Evolutionary conservation across 2,329 filamentous ascomycete species (phyloP), one percentile per base, ranked within the genome.

Genomic region (Incumbomyces lentus): DNA sequence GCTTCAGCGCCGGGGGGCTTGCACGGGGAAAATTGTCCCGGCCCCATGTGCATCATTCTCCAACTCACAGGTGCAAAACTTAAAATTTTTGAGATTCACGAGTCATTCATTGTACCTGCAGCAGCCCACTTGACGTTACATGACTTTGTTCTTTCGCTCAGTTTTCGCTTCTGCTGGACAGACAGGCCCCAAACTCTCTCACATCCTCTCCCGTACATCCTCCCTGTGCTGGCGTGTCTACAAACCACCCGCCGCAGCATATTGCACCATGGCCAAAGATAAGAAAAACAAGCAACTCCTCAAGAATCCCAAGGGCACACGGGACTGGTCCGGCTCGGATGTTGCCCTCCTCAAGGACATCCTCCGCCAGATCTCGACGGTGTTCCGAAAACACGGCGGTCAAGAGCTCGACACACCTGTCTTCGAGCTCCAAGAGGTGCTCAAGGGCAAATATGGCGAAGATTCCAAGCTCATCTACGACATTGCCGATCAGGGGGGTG

Each of bases 391-490:
- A 59, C 84, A 90, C 70, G 86, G 84, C 62, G 86, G 76, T 52
- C 81, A 84, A 50, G 81, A 83, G 51, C 80, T 92, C 54, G 85
- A 89, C 66, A 92, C 85, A 41, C 78, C 77, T 35, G 86, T 92
- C 50, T 94, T 94, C 62, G 87, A 94, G 66, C 73, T 92, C 52
- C 83, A 82, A 62, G 86, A 93, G 58, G 90, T 93, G 53, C 75
- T 94, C 33, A 76, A 86, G 16, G 87, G 86, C 51, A 93, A 94
- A 71, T 93, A 93, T 70, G 87, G 87, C 63, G 87, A 94, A 69
- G 87, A 94, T 66, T 86, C 82, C 60, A 90, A 90, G 66, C 81
- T 94, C 64, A 93, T 93, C 67, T 93, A 93, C 68, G 85, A 93
- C 63, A 75, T 92, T 53, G 81, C 84, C 60, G 86, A 93, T 62